A percentile compares a stretch with the other conserved stretches of the same genome.
Conservation (phyloP, 2,329 filamentous ascomycete genomes). For the Ceratocystis albifundus region DNA sequence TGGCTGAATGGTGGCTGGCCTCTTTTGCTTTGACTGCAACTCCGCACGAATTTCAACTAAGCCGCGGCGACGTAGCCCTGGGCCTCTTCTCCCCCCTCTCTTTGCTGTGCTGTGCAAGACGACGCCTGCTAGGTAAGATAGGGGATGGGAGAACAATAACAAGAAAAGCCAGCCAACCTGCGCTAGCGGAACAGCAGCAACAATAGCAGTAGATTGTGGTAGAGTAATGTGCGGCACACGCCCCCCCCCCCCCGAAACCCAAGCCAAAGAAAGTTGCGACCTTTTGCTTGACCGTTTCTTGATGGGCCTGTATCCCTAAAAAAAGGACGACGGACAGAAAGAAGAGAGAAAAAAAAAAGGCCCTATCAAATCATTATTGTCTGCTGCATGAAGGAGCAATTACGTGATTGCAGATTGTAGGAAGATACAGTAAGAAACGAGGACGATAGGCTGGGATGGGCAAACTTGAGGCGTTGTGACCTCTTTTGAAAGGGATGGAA, state of each 20-base stretch:
- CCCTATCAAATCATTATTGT: not conserved
- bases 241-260: not conserved
- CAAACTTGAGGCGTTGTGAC: not conserved
- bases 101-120: not conserved
- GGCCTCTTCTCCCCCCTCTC: not conserved
- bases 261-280: not conserved
- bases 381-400: slow-evolving; percentile 1
- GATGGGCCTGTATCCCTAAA: not conserved
- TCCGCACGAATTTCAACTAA: not conserved
- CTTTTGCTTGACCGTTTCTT: slow-evolving; percentile 7
- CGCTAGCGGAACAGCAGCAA: not conserved
- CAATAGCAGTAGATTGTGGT: not conserved
- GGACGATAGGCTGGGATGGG: not conserved
- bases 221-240: too few species aligned
- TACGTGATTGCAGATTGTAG: slow-evolving; percentile 6
- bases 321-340: not conserved
- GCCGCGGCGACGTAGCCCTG: not conserved
- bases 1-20: not conserved
- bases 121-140: too few species aligned
- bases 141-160: too few species aligned
- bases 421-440: not conserved
- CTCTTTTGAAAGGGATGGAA: too few species aligned
- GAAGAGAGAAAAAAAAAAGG: not conserved
- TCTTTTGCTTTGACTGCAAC: not conserved
- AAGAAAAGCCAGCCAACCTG: not conserved